These are phyloP conservation scores for Camellia oleifera DNA, from an alignment of 179 eudicot genomes.

Conservation along the genomic window DNA sequence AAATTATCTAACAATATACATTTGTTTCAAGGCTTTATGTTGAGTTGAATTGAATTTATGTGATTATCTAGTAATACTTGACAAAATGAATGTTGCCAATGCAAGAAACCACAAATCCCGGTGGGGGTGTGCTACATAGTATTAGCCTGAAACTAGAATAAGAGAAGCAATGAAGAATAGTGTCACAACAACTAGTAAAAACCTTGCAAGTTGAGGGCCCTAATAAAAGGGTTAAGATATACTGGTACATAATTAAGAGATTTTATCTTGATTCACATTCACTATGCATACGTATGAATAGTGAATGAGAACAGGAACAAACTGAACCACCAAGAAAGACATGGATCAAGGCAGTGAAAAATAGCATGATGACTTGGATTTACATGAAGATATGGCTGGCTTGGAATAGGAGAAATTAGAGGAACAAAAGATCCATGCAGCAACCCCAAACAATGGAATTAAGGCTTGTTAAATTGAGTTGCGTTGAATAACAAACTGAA, in stretches of 20 bases:
- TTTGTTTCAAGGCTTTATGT: no score
- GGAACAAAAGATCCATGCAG: neutral
- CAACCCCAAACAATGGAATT: neutral
- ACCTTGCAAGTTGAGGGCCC: conserved; percentile 1
- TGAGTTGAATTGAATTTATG: no score
- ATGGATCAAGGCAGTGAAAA: neutral
- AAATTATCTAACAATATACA: no score
- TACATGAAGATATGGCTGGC: neutral
- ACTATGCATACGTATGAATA: no score
- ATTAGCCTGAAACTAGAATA: neutral
- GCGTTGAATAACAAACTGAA: neutral
- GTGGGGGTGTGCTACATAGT: neutral
- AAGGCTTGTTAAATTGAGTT: neutral
- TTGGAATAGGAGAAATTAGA: neutral
- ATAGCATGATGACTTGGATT: neutral
- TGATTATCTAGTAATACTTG: neutral
- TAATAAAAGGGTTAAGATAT: neutral
- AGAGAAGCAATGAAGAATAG: neutral
- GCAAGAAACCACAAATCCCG: neutral
- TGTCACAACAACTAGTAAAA: neutral
- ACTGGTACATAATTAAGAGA: no score
- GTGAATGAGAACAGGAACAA: neutral
- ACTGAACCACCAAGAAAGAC: neutral
- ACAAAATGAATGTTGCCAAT: neutral
- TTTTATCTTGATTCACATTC: no score